Evolutionary conservation across 768 basidiomycete genomes (phyloP), one percentile per base, ranked within the genome.

Genomic region (Boletus reticuloceps): DNA sequence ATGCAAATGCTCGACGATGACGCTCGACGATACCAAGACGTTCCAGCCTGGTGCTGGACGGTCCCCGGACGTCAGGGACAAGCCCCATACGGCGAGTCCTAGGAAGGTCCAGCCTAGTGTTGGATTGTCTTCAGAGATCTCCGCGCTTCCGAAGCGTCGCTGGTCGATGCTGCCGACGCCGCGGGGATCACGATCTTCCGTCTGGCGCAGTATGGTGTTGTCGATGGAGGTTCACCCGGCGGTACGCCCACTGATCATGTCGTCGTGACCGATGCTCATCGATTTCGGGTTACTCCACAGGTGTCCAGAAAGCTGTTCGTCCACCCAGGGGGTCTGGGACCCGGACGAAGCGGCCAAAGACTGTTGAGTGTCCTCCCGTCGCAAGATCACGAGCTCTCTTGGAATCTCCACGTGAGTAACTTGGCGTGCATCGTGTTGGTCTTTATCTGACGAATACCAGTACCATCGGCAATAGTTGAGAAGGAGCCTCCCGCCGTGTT

Each of bases 301-400:
- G 42, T 41, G 56, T 60, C 51, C 47, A 56, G 43, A 25, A 29
- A 44, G 41, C 37, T 49, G 36, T 19, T 29, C 34, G 63, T 53
- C 53, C 37, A 50, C 40, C 50, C 29, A 31, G 60, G 51, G 54
- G 53, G 57, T 65, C 56, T 62, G 64, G 8, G 50, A 54, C 58
- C 55, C 54, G 46, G 60, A 53, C 39, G 50, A 27, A 29, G 36
- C 49, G 31, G 42, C 37, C 17, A 17, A 56, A 25, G 53, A 41
- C 54, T 37, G 19, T 43, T 37, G 27, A 39, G 25, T 19, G 38
- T 40, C 25, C 40, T 42, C 19, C 58, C 42, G 27, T 27, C 34
- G 20, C 20, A 7, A 42, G 25, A 27, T 19, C 17, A 8, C 38
- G 17, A 29, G 6, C 38, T 45, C 48, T 44, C 40, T 50, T 22